Base-by-base conservation (phyloP, 2,329 filamentous ascomycete genomes). In the Neofusicoccum laricinum region DNA sequence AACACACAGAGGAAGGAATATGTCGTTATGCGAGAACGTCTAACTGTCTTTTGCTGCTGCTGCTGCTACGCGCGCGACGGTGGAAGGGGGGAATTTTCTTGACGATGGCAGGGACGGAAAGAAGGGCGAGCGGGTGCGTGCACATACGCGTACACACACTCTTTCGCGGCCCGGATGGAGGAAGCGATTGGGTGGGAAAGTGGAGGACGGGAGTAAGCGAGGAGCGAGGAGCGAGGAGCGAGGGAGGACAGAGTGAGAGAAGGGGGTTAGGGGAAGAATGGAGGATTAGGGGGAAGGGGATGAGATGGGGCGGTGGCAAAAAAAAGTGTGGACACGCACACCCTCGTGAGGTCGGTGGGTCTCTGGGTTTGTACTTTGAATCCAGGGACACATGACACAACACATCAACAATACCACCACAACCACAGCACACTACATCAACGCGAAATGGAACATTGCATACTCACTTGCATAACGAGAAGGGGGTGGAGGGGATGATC, bases 21-120 rank as follows among this genome's bases (percentile, higher is more conserved):
- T 25, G 51, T 55, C 41, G 51, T 55, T 55, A 55, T 55, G 51
- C 51, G 51, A 55, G 51, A 55, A 55, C 51, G 51, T 55, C 51
- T 55, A 30, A 30, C 51, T 41, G 36, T 55, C 21, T 41, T 41
- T 55, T 55, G 51, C 45, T 30, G 25, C 25, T 30, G 25, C 25
- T 5, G 25, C 25, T 30, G 25, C 25, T 30, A 19, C 45, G 19
- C 51, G 50, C 50, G 32, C 50, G 19, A 55, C 38, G 17, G 17
- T 11, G 34, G 19, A 30, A 32, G 36, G 36, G 14, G 17, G 34
- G 19, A 40, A 30, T 30, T 30, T 30, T 30, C 25, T 30, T 55
- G 51, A 41, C 34, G 51, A 38, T 10, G 50, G 12, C 5, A 11
- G 30, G 30, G 32, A 15, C 12, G 45, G 45, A 17, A 21, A 19